A percentile compares a stretch with the other conserved stretches of the same genome.
Evolutionary conservation across 352 stramenopile species (phyloP).

Genomic region (Thalassiosira exigua): DNA sequence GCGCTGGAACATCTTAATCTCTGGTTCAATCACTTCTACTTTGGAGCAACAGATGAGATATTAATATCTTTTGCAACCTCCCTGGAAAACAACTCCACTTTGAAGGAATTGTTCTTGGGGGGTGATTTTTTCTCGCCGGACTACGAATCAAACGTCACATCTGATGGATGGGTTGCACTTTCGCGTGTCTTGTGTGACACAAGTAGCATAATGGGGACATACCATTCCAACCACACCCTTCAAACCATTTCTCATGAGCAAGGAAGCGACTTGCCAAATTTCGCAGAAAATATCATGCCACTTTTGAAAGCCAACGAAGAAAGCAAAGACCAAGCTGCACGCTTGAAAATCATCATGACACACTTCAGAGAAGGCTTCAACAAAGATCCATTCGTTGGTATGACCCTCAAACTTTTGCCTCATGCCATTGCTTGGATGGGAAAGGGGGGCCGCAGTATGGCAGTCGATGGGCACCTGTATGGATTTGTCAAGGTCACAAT

Average conservation of each 20-base stretch:
- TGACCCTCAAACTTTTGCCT: neutral
- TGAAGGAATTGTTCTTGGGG: neutral
- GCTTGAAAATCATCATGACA: neutral
- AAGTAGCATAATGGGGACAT: neutral
- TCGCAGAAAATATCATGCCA: neutral
- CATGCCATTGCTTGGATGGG: neutral
- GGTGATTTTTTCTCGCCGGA: too few relatives aligned
- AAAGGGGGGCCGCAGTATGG: neutral
- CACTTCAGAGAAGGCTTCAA: neutral
- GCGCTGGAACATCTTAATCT: neutral
- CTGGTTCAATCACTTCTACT: too few relatives aligned
- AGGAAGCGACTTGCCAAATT: neutral
- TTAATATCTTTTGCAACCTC: neutral
- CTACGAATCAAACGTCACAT: neutral
- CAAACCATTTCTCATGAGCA: neutral
- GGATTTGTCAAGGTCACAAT: too few relatives aligned
- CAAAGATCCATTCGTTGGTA: neutral
- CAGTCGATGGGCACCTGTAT: too few relatives aligned
- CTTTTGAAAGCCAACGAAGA: neutral
- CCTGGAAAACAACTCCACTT: neutral
- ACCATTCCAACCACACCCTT: slow-evolving; percentile 1
- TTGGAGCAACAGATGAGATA: neutral
- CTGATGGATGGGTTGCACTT: neutral
- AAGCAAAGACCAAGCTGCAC: neutral
- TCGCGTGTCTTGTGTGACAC: neutral